Base-by-base conservation (phyloP, 768 basidiomycete species). In the Hericium erinaceus region DNA sequence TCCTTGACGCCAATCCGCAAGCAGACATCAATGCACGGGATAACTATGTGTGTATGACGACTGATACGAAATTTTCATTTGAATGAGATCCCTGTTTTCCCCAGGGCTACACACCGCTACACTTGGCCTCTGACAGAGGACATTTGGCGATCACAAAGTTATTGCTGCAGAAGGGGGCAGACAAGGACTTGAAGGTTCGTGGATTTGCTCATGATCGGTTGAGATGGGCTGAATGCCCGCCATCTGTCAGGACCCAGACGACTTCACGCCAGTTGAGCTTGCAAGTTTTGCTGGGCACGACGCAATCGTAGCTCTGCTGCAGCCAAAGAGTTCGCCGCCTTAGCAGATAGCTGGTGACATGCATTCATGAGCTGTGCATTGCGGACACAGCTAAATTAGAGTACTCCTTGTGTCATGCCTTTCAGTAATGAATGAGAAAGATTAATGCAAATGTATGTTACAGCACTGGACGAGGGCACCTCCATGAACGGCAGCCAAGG, bases 81-180 rank as follows among this genome's bases (percentile, higher is more conserved):
- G 52, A 54, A 18, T 56, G 49, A 9, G 48, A 55, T 58, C 56
- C 53, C 50, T 11, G 22, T 24, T 22, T 2, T 8, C 33, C 49
- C 18, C 64, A 97, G 94, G 93, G 91, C 39, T 93, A 92, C 68
- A 90, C 92, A 0, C 79, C 93, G 8, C 71, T 97, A 18, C 94
- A 97, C 64, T 76, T 95, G 0, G 93, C 94, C 4, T 82, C 85
- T 26, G 94, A 97, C 69, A 76, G 93, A 65, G 94, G 94, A 1
- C 77, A 83, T 64, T 56, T 74, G 7, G 73, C 75, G 0, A 72
- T 80, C 2, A 86, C 88, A 2, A 70, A 76, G 61, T 57, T 83
- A 4, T 70, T 97, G 41, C 66, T 94, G 18, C 63, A 74, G 20
- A 73, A 75, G 53, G 91, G 89, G 4, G 92, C 87, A 5, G 81